Conservation (phyloP, 1,139 yeast species). For the Debaryomyces subglobosus region DNA sequence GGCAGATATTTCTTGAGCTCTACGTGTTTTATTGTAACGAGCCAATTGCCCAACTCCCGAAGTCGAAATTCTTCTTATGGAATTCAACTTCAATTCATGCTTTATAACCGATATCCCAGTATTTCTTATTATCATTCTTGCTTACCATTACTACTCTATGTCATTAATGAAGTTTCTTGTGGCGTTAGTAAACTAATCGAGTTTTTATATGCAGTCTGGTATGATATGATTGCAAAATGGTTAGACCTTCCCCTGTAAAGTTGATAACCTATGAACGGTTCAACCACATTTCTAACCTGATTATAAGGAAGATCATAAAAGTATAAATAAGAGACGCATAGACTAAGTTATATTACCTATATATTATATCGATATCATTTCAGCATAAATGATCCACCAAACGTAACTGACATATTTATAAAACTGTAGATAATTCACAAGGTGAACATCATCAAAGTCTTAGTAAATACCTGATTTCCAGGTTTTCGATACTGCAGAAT, state of each 20-base stretch:
- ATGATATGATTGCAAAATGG: background rate
- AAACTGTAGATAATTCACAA: too few species aligned
- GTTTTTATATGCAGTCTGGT: background rate
- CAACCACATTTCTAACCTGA: background rate
- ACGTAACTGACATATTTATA: too few species aligned
- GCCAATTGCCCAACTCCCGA: conserved; percentile 2
- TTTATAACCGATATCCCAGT: conserved; percentile 3
- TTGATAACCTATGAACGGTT: background rate
- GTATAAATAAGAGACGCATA: too few species aligned
- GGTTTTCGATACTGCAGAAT: background rate
- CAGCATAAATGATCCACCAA: too few species aligned
- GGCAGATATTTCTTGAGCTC: conserved; percentile 39
- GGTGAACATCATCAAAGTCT: too few species aligned
- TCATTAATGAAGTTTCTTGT: background rate
- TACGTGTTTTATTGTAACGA: conserved; percentile 27
- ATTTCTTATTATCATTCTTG: background rate
- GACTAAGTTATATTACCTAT: too few species aligned
- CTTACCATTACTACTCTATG: background rate
- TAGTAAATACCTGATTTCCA: too few species aligned
- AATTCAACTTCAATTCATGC: background rate
- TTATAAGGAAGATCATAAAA: background rate
- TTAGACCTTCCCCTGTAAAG: background rate
- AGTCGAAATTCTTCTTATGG: background rate
- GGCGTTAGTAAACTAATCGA: background rate
- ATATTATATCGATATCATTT: too few species aligned